A percentile compares a stretch with the other conserved stretches of the same genome.
Conservation (phyloP, 2,329 filamentous ascomycete genomes). For the Lasiodiplodia hormozganensis region DNA sequence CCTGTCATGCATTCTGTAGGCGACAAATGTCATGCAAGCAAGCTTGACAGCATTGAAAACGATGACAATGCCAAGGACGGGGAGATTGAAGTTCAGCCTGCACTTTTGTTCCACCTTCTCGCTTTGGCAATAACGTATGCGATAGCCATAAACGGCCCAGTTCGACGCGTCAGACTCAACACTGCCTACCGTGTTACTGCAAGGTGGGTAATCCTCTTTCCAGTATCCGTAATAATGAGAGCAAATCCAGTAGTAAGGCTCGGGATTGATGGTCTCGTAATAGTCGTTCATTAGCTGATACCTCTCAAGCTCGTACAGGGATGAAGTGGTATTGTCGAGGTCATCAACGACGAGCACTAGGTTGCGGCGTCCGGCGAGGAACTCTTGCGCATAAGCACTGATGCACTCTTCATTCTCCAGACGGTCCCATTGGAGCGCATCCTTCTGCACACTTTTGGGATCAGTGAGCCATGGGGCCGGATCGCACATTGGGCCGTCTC, state of each 20-base stretch:
- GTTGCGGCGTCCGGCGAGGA: neutral
- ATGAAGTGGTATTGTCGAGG: neutral
- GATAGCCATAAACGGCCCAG: neutral
- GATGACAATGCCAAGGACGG: neutral
- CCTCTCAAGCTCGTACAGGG: neutral
- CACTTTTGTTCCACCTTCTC: constrained; percentile 8
- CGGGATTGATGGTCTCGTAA: neutral
- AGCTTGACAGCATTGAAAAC: constrained; percentile 12
- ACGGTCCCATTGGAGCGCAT: neutral
- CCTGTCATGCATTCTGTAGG: neutral
- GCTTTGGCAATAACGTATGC: neutral
- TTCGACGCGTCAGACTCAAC: neutral
- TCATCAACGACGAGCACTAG: neutral
- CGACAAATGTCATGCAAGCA: neutral
- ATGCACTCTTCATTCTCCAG: neutral
- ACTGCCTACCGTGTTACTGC: neutral
- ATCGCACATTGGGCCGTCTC: neutral
- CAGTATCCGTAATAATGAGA: neutral
- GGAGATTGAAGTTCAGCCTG: constrained; percentile 17
- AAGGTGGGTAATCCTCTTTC: neutral
- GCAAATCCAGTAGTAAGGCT: constrained; percentile 1
- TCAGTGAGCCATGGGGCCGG: neutral
- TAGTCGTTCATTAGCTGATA: neutral
- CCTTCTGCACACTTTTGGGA: neutral
- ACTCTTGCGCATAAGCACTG: neutral